Conservation (phyloP, 75 land plant genomes). For the Sequoiadendron giganteum region DNA sequence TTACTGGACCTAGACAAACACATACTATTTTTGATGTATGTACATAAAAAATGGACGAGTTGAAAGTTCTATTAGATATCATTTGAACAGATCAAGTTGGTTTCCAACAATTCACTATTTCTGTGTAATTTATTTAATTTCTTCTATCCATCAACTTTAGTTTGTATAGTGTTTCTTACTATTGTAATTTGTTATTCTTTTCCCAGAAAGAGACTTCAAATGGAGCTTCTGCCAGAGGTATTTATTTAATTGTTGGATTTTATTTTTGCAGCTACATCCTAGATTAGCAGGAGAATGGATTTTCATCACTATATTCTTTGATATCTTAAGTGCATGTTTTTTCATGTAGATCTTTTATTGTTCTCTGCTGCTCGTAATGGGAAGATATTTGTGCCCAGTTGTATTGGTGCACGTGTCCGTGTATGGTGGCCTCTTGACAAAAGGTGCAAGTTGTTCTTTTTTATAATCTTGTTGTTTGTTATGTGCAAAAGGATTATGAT, state of each 20-base stretch:
- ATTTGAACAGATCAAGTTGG: not conserved
- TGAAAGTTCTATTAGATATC: not conserved
- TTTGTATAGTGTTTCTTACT: slow-evolving; percentile 4
- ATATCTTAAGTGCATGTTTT: slow-evolving; percentile 1
- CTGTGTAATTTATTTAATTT: not conserved
- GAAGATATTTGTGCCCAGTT: not conserved
- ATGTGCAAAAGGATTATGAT: not conserved
- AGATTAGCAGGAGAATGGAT: not conserved
- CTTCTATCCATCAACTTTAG: not conserved
- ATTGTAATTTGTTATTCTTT: not conserved
- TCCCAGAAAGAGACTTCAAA: not conserved
- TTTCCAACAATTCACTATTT: not conserved
- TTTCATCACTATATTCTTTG: not conserved
- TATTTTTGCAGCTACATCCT: not conserved
- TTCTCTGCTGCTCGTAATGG: not conserved
- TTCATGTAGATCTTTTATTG: not conserved
- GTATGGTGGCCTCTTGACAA: slow-evolving; percentile 11
- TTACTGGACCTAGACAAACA: not conserved
- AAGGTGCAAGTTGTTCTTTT: not conserved
- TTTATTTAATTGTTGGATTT: not conserved
- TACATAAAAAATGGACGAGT: not conserved
- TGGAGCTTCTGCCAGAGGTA: slow-evolving; percentile 6
- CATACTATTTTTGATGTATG: not conserved
- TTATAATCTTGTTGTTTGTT: not conserved
- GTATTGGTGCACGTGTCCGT: slow-evolving; percentile 6